Base-by-base conservation (phyloP, 495 filamentous ascomycete species). In the Aspergillus avenaceus region DNA sequence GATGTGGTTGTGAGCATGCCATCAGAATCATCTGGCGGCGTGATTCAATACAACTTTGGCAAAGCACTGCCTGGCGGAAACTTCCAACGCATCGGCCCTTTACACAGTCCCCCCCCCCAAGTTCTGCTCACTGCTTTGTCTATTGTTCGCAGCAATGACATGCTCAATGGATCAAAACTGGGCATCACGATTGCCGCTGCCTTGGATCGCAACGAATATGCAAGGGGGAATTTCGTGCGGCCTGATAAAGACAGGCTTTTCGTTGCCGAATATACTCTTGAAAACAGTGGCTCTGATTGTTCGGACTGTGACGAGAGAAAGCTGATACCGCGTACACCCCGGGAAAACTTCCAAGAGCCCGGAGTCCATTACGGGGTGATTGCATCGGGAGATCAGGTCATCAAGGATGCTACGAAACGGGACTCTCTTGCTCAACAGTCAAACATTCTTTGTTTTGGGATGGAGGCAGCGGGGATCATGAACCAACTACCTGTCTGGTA, bases 21-120 rank as follows among this genome's bases (percentile, higher is more conserved):
- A 18, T 3, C 2, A 14, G 24, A 18, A 23, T 27, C 2, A 26
- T 44, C 26, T 13, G 28, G 41, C 28, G 41, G 41, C 13, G 41
- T 44, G 21, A 28, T 44, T 3, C 21, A 44, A 18, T 44, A 44
- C 28, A 25, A 44, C 13, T 44, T 27, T 27, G 41, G 41, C 41
- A 44, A 44, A 25, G 41, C 41, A 13, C 4, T 44, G 26, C 41
- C 26, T 27, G 41, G 22, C 9, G 41, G 41, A 18, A 1, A 1
- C 21, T 44, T 44, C 12, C 23, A 44, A 25, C 24, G 23, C 9
- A 44, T 6, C n/a, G n/a, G n/a, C n/a, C n/a, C n/a, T n/a, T n/a
- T n/a, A n/a, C n/a, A n/a, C n/a, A n/a, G n/a, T n/a, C n/a, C n/a
- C n/a, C n/a, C n/a, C n/a, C n/a, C n/a, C n/a, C n/a, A n/a, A n/a